phyloP scores from a whole-genome alignment of 2,329 filamentous ascomycete genomes.

The Beauveria australis region DNA sequence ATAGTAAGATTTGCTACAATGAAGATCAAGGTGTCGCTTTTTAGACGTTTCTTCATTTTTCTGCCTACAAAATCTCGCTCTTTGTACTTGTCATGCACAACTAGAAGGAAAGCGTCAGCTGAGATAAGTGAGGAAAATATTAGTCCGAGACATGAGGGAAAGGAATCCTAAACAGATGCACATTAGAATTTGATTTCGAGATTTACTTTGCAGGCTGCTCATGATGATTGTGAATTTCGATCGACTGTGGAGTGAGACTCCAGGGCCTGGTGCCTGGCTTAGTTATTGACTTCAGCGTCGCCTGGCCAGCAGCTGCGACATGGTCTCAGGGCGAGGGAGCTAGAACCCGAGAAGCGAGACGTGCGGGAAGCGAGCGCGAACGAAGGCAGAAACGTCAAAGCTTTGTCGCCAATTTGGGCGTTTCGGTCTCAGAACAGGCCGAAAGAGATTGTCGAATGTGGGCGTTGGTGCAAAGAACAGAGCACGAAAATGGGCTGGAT shows the following conservation, averaged over 20 bases:
- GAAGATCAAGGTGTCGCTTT: background rate
- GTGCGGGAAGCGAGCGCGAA: background rate
- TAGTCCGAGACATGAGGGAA: background rate
- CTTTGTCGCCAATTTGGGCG: background rate
- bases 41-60: background rate
- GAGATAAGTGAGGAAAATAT: background rate
- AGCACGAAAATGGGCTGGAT: no score
- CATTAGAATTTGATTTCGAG: background rate
- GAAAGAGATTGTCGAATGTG: background rate
- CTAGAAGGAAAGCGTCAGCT: slow-evolving; percentile 6
- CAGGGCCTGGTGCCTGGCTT: background rate
- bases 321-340: background rate
- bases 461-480: no score
- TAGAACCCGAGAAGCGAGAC: background rate
- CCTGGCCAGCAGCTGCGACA: background rate
- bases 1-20: background rate
- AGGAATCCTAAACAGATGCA: background rate
- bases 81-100: background rate
- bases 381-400: background rate
- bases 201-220: background rate
- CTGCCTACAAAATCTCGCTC: background rate
- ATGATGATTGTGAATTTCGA: background rate
- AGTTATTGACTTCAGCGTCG: background rate
- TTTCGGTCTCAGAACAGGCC: background rate
- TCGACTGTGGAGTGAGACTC: background rate